Evolutionary conservation across 148 eudicot genomes (phyloP).

Genomic region (Nepenthes mirabilis): DNA sequence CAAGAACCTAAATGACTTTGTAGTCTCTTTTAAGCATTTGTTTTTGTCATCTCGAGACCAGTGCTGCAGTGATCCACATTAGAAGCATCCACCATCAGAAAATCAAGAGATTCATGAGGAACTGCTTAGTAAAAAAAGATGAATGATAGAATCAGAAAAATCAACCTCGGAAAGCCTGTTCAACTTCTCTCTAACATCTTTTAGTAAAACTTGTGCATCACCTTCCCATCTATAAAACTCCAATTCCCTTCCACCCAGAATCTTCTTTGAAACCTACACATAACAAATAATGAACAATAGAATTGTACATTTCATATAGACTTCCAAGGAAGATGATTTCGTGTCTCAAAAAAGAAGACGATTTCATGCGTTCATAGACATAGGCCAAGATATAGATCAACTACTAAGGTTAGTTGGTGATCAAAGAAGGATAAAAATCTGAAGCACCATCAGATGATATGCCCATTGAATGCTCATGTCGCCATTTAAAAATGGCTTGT

Average conservation of each 20-base stretch:
- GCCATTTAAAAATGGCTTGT: too few relatives aligned
- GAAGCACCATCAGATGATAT: too few relatives aligned
- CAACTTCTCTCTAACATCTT: constrained; percentile 58
- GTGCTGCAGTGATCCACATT: constrained; percentile 39
- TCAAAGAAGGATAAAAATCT: too few relatives aligned
- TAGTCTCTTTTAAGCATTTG: constrained; percentile 72
- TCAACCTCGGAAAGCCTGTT: constrained; percentile 68
- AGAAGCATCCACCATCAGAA: not conserved
- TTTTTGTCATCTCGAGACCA: constrained; percentile 86
- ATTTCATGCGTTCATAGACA: too few relatives aligned
- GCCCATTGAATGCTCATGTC: too few relatives aligned
- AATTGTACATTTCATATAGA: not conserved
- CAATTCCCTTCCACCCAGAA: constrained; percentile 48
- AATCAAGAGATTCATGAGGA: not conserved
- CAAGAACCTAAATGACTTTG: constrained; percentile 57
- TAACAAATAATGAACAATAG: not conserved
- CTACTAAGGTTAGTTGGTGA: too few relatives aligned
- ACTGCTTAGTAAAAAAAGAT: not conserved
- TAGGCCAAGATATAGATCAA: too few relatives aligned
- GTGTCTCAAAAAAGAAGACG: not conserved
- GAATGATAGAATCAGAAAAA: constrained; percentile 6
- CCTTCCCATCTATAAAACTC: constrained; percentile 71
- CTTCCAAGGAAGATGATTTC: not conserved
- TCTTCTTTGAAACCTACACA: constrained; percentile 53
- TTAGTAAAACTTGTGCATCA: constrained; percentile 48